Conservation (phyloP, 2,329 filamentous ascomycete species). For the Neopestalotiopsis sp. region DNA sequence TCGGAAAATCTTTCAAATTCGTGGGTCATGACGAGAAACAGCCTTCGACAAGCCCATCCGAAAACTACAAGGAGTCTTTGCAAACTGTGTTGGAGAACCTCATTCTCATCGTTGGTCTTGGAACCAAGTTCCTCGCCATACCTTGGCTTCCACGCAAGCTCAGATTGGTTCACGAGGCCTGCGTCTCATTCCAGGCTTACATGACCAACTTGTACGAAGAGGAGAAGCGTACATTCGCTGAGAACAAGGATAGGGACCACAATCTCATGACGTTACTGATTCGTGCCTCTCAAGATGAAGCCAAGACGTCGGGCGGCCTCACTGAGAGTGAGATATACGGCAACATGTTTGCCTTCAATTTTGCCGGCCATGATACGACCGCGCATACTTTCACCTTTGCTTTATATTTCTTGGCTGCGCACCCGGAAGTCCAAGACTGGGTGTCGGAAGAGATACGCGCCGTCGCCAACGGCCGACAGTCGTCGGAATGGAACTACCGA, state of each 20-base stretch:
- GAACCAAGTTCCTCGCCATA: constrained; percentile 16
- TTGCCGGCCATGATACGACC: constrained; percentile 37
- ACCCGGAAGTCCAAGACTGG: constrained; percentile 28
- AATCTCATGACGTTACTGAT: constrained; percentile 21
- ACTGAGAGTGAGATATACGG: constrained; percentile 26
- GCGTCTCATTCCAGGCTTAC: constrained; percentile 32
- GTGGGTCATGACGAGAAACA: constrained; percentile 25
- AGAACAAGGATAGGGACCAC: constrained; percentile 17
- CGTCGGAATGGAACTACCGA: constrained; percentile 19
- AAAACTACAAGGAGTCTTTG: constrained; percentile 31
- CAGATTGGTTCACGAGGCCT: constrained; percentile 28
- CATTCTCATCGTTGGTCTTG: constrained; percentile 31
- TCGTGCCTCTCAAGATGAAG: constrained; percentile 22
- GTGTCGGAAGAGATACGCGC: constrained; percentile 22
- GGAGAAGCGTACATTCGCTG: constrained; percentile 32
- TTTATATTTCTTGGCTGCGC: constrained; percentile 28
- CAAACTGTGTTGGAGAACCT: constrained; percentile 34
- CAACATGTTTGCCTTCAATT: constrained; percentile 37
- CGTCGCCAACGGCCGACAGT: constrained; percentile 18
- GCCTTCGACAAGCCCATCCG: not conserved
- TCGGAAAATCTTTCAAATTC: constrained; percentile 32
- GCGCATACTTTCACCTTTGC: constrained; percentile 29
- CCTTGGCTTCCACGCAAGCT: constrained; percentile 29
- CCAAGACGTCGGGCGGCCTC: constrained; percentile 21
- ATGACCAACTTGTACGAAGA: constrained; percentile 39